These are phyloP conservation scores for Nakaseomyces uthaithaninus DNA, from an alignment of 1,139 yeast species.

Conservation along the genomic window DNA sequence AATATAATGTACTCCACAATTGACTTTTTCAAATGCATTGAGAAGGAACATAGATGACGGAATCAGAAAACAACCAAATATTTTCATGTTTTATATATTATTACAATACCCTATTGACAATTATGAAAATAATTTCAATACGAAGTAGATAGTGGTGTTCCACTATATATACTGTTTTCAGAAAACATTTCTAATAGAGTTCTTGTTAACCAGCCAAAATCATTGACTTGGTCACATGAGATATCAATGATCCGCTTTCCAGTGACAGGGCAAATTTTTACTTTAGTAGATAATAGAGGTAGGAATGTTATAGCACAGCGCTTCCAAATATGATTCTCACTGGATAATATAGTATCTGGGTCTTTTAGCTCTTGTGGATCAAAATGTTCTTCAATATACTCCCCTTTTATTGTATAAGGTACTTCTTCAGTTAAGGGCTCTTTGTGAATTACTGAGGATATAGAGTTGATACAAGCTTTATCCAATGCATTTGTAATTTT, in stretches of 20 bases:
- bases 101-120: slow-evolving; percentile 7
- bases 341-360: slow-evolving; percentile 22
- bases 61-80: neutral
- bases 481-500: slow-evolving; percentile 28
- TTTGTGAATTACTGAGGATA: slow-evolving; percentile 18
- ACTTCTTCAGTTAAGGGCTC: slow-evolving; percentile 11
- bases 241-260: slow-evolving; percentile 32
- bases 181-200: slow-evolving; percentile 24
- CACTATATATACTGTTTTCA: slow-evolving; percentile 26
- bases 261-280: slow-evolving; percentile 34
- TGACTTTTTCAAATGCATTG: slow-evolving; percentile 16
- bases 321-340: slow-evolving; percentile 31
- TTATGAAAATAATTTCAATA: slow-evolving; percentile 11
- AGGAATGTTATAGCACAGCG: slow-evolving; percentile 33
- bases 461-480: slow-evolving; percentile 25
- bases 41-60: neutral
- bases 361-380: slow-evolving; percentile 17
- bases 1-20: slow-evolving; percentile 19
- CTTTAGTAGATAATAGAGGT: slow-evolving; percentile 33
- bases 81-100: neutral
- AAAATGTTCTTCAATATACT: slow-evolving; percentile 31
- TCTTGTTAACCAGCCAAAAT: slow-evolving; percentile 32
- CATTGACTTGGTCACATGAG: slow-evolving; percentile 23
- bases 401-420: slow-evolving; percentile 22
- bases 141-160: slow-evolving; percentile 16